Base-by-base conservation (phyloP, 2,329 filamentous ascomycete species). In the Trichoderma polysporum region DNA sequence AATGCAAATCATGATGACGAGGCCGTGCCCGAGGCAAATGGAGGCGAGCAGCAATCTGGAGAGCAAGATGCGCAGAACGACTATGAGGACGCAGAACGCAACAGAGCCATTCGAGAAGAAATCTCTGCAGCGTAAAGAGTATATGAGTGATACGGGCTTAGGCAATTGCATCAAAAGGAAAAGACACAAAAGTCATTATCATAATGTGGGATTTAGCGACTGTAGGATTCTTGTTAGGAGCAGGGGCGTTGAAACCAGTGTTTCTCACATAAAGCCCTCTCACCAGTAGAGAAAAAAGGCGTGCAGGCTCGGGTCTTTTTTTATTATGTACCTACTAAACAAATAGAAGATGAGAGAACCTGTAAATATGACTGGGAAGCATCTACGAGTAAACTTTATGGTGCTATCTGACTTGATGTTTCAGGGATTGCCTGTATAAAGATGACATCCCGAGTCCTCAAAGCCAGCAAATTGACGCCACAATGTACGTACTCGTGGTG, bases 151-250 rank as follows among this genome's bases (percentile, higher is more conserved):
- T 31, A 29, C 4, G 8, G 13, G 37, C 39, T n/a, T 17, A 29
- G 17, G 49, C 4, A 5, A 15, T 22, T 22, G 49, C n/a, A 27
- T 52, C n/a, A 45, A n/a, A 33, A 17, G 35, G 13, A n/a, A 17
- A 12, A 13, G 13, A 17, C 47, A 41, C n/a, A n/a, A 53, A 33
- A 13, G 33, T 37, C 19, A 52, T 17, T 53, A 35, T 52, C 25
- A 33, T 33, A 54, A 37, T 58, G 39, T 47, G 56, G 27, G 35
- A 22, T 54, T 66, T 66, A 61, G 56, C 64, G 56, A 54, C 19
- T 61, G 49, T 56, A 66, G 35, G 41, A 52, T 50, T 61, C 31
- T 66, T n/a, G 50, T 49, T n/a, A 56, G 49, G 64, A 66, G 56
- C 35, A 61, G 58, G 39, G 64, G 64, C 47, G 64, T 66, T 54